Evolutionary conservation across 2,329 filamentous ascomycete species (phyloP).

Genomic region (Cadophora luteo-olivacea): DNA sequence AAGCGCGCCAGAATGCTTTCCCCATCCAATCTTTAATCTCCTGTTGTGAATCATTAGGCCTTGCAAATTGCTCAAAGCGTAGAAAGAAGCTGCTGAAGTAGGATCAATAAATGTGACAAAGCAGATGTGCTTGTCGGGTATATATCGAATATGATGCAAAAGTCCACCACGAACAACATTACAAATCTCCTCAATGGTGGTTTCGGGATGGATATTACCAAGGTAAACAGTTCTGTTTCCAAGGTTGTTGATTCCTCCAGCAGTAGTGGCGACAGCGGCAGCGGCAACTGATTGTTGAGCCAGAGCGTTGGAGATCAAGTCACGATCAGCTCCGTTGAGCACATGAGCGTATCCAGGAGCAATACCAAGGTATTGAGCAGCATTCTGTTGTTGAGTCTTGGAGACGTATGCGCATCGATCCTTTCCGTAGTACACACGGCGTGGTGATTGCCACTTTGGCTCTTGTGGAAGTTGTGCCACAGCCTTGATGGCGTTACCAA

Average conservation of each 20-base stretch:
- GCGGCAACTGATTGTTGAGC: constrained; percentile 98
- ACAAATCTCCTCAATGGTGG: constrained; percentile 98
- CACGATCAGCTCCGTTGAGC: constrained; percentile 92
- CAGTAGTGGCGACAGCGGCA: constrained; percentile 93
- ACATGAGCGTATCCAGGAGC: constrained; percentile 96
- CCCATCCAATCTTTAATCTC: constrained; percentile 97
- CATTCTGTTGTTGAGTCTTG: constrained; percentile 99
- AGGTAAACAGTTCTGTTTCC: constrained; percentile 98
- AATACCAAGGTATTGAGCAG: constrained; percentile 96
- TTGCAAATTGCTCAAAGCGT: constrained; percentile 95
- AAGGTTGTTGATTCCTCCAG: constrained; percentile 95
- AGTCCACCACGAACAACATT: constrained; percentile 96
- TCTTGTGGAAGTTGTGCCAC: constrained; percentile 96
- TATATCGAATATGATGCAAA: constrained; percentile 97
- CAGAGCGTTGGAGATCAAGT: constrained; percentile 93
- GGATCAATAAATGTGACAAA: constrained; percentile 99
- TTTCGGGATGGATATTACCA: constrained; percentile 98
- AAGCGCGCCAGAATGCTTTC: constrained; percentile 96
- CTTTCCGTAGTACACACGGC: constrained; percentile 98
- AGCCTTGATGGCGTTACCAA: constrained; percentile 97
- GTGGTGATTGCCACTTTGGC: constrained; percentile 93
- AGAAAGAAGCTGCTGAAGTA: constrained; percentile 96
- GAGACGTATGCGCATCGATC: constrained; percentile 98
- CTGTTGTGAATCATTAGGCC: constrained; percentile 99
- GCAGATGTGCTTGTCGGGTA: constrained; percentile 99